Percentiles rank a stretch among this genome's conserved stretches.
Evolutionary conservation across 176 grass and related monocot genomes (phyloP).

Genomic region (Hyparrhenia diplandra): DNA sequence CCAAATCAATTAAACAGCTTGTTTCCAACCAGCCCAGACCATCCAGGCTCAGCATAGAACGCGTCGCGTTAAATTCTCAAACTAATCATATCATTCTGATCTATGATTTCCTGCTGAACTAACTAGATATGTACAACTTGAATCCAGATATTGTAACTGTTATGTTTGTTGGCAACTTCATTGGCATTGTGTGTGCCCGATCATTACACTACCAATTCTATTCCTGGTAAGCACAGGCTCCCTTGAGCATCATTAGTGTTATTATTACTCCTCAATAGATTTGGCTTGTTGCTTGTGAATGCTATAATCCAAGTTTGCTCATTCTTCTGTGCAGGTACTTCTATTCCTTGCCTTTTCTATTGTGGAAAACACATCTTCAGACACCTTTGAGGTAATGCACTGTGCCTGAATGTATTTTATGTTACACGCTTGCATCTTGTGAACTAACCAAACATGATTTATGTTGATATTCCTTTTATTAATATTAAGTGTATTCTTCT

Average conservation of each 20-base stretch:
- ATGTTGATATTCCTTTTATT: background rate
- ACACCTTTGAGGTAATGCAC: slow-evolving; percentile 56
- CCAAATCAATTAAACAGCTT: slow-evolving; percentile 37
- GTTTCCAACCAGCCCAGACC: slow-evolving; percentile 40
- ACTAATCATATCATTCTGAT: background rate
- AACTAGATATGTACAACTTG: slow-evolving; percentile 26
- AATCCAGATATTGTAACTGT: slow-evolving; percentile 71
- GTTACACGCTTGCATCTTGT: background rate
- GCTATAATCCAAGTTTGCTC: background rate
- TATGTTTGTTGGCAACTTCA: slow-evolving; percentile 94
- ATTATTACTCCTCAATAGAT: background rate
- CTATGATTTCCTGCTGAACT: slow-evolving; percentile 14
- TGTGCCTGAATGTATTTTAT: background rate
- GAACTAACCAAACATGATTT: background rate
- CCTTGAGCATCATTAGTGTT: background rate
- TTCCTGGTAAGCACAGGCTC: slow-evolving; percentile 59
- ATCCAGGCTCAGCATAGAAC: slow-evolving; percentile 54
- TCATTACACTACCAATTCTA: slow-evolving; percentile 95
- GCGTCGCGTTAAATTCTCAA: slow-evolving; percentile 42
- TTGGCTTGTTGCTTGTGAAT: background rate
- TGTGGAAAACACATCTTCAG: slow-evolving; percentile 74
- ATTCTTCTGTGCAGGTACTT: slow-evolving; percentile 70
- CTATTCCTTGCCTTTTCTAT: slow-evolving; percentile 85
- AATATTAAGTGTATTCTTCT: background rate
- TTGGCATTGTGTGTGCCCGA: slow-evolving; percentile 74